phyloP scores from a whole-genome alignment of 208 protist genomes.

The Angomonas ambiguus region DNA sequence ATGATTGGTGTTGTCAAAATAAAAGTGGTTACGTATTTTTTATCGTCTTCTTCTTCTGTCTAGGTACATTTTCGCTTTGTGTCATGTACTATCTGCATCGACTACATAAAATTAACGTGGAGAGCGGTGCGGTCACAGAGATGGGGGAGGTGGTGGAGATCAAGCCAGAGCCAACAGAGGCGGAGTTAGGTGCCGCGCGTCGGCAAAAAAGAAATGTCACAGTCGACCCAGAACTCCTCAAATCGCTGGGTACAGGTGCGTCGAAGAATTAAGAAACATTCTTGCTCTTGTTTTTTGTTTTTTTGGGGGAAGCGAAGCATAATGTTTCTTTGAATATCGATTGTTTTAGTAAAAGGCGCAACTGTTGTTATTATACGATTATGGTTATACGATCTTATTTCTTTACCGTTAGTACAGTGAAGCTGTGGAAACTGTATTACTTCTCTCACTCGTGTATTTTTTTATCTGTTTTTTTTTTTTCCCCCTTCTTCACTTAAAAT shows the following conservation, averaged over 20 bases:
- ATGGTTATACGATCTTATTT: too few relatives aligned
- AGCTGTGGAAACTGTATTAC: too few relatives aligned
- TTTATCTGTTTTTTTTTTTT: constrained; percentile 1
- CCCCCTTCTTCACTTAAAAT: too few relatives aligned
- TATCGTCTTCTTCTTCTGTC: constrained; percentile 69
- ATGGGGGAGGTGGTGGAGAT: constrained; percentile 41
- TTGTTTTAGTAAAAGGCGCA: too few relatives aligned
- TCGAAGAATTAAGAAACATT: background rate
- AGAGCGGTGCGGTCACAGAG: constrained; percentile 49
- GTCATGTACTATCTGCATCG: constrained; percentile 67
- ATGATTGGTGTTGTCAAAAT: constrained; percentile 71
- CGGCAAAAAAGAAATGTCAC: constrained; percentile 51
- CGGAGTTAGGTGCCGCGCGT: constrained; percentile 25
- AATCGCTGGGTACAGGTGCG: background rate
- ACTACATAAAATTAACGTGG: constrained; percentile 70
- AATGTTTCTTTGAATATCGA: background rate
- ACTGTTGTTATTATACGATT: background rate
- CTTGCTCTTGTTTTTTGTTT: constrained; percentile 1
- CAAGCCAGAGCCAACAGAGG: constrained; percentile 20
- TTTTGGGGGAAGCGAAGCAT: background rate
- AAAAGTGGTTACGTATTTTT: constrained; percentile 70
- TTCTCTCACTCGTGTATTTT: background rate
- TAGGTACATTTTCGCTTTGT: constrained; percentile 60
- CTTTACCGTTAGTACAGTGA: too few relatives aligned
- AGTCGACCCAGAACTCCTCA: constrained; percentile 57